Evolutionary conservation across 179 eudicot genomes (phyloP).

Genomic region (Amaranthus tricolor): DNA sequence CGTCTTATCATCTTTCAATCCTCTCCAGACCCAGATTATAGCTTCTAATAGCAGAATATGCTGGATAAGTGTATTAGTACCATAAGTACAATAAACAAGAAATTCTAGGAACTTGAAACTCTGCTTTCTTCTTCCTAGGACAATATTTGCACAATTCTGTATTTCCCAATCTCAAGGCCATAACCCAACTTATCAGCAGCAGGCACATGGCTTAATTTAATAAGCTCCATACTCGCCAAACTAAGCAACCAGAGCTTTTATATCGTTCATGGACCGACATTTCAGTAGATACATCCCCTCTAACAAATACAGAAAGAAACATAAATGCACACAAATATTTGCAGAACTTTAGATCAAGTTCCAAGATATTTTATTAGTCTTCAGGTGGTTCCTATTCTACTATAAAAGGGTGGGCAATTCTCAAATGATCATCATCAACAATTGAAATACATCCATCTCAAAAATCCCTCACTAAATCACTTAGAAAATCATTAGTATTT

Average conservation of each 20-base stretch:
- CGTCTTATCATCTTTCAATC: too few relatives aligned
- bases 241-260: conserved; percentile 23
- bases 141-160: background rate
- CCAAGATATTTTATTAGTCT: background rate
- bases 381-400: conserved; percentile 16
- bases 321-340: conserved; percentile 16
- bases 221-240: conserved; percentile 11
- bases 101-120: conserved; percentile 28
- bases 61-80: conserved; percentile 2
- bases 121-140: conserved; percentile 25
- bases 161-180: conserved; percentile 17
- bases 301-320: conserved; percentile 10
- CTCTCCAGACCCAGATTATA: too few relatives aligned
- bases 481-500: background rate
- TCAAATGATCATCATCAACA: conserved; percentile 10
- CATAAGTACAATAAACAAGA: conserved; percentile 1
- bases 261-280: conserved; percentile 21
- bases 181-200: background rate
- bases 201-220: conserved; percentile 23
- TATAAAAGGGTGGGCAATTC: conserved; percentile 20
- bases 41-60: too few relatives aligned
- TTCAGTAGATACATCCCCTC: conserved; percentile 25
- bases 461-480: background rate
- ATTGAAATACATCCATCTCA: conserved; percentile 7
- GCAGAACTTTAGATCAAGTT: conserved; percentile 2